phyloP scores from a whole-genome alignment of 2,329 filamentous ascomycete genomes.

The Purpureocillium lavendulum region DNA sequence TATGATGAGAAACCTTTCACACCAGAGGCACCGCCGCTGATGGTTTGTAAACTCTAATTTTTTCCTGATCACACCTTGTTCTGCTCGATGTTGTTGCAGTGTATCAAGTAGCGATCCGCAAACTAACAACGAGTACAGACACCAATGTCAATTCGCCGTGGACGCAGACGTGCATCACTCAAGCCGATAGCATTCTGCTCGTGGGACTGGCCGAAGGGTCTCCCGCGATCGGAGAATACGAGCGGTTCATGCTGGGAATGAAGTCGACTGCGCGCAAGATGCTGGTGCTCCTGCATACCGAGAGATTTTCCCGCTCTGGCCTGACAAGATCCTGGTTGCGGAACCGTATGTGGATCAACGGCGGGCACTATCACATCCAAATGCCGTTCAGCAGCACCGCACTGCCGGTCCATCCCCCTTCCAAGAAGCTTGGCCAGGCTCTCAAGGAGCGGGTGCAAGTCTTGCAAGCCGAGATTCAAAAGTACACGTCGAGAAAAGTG shows the following conservation, averaged over 20 bases:
- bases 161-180: constrained; percentile 96
- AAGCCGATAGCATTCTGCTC: constrained; percentile 91
- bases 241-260: constrained; percentile 90
- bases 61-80: constrained; percentile 46
- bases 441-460: constrained; percentile 92
- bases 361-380: constrained; percentile 93
- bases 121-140: constrained; percentile 39
- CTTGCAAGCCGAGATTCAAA: constrained; percentile 93
- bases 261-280: constrained; percentile 95
- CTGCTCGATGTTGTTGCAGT: constrained; percentile 6
- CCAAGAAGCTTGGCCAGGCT: constrained; percentile 72
- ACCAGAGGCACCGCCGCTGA: constrained; percentile 45
- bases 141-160: constrained; percentile 95
- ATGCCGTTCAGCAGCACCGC: constrained; percentile 77
- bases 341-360: constrained; percentile 96
- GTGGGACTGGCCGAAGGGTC: constrained; percentile 88
- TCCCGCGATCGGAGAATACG: constrained; percentile 88
- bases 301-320: constrained; percentile 78
- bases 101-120: background rate
- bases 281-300: constrained; percentile 79
- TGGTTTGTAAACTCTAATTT: constrained; percentile 58
- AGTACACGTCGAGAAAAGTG: constrained; percentile 92
- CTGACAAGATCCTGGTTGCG: constrained; percentile 82
- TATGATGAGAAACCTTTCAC: constrained; percentile 44
- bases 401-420: constrained; percentile 66